Conservation (phyloP, 2,329 filamentous ascomycete genomes). For the Setomelanomma holmii region DNA sequence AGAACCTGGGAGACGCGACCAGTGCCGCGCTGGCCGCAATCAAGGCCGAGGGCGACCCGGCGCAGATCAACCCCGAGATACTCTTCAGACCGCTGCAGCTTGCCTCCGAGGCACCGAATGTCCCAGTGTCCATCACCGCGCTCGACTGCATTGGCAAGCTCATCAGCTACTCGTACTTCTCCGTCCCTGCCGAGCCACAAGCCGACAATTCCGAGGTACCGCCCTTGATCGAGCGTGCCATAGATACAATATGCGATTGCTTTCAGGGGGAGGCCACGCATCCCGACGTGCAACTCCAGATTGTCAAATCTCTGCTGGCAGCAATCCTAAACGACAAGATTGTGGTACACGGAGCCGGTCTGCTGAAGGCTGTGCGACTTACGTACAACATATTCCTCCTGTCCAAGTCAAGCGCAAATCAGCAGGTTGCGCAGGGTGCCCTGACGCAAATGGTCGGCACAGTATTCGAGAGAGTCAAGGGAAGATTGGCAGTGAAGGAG, state of each 20-base stretch:
- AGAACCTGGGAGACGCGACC: constrained; percentile 81
- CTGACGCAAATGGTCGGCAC: constrained; percentile 98
- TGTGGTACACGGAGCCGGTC: constrained; percentile 92
- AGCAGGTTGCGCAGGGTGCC: constrained; percentile 96
- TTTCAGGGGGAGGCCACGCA: constrained; percentile 96
- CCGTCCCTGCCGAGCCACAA: constrained; percentile 64
- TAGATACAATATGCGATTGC: constrained; percentile 99
- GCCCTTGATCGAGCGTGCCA: constrained; percentile 93
- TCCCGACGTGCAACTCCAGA: constrained; percentile 92
- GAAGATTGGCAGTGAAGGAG: constrained; percentile 85
- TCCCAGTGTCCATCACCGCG: constrained; percentile 84
- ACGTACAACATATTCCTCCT: constrained; percentile 99
- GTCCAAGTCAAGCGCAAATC: constrained; percentile 91
- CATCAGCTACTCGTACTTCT: constrained; percentile 98
- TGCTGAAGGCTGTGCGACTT: constrained; percentile 94
- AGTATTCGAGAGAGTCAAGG: constrained; percentile 94
- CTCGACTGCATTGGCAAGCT: constrained; percentile 98
- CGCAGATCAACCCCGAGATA: constrained; percentile 86
- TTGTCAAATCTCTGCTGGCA: constrained; percentile 94
- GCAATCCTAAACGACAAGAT: constrained; percentile 99
- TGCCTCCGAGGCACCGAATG: constrained; percentile 84
- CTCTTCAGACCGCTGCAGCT: constrained; percentile 91
- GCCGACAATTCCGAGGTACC: constrained; percentile 53
- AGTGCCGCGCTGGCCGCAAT: constrained; percentile 84
- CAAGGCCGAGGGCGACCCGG: constrained; percentile 76